Conservation (phyloP, 78 protist genomes). For the Pigoraptor vietnamica region DNA sequence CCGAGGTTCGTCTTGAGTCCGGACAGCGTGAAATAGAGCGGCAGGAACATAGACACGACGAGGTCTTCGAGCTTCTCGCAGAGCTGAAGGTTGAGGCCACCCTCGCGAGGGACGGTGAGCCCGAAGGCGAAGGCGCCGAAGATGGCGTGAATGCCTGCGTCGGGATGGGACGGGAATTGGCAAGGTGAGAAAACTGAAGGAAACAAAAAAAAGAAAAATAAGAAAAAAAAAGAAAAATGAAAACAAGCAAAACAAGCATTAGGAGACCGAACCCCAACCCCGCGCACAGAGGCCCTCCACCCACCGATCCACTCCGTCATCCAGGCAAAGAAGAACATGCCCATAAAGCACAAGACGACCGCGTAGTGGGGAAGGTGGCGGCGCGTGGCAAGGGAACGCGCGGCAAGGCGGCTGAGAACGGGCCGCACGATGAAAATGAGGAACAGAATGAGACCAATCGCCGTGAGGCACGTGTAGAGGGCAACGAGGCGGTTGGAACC, state of each 20-base stretch:
- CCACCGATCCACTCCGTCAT: not conserved
- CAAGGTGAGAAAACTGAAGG: slow-evolving; percentile 16
- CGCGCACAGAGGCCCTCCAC: not conserved
- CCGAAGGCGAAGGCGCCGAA: slow-evolving; percentile 56
- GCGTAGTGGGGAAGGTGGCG: not conserved
- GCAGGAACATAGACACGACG: slow-evolving; percentile 28
- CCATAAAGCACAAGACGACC: not conserved
- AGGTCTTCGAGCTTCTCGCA: slow-evolving; percentile 47
- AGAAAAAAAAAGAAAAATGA: not conserved
- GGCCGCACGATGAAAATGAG: slow-evolving; percentile 18
- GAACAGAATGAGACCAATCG: slow-evolving; percentile 24
- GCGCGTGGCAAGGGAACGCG: not conserved
- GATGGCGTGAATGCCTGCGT: slow-evolving; percentile 50
- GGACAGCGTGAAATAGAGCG: slow-evolving; percentile 46
- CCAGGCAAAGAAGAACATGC: not conserved
- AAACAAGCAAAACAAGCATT: not conserved
- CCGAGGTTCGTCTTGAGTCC: slow-evolving; percentile 39
- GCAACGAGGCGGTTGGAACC: slow-evolving; percentile 17
- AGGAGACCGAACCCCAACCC: too few species aligned
- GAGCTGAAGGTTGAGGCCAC: not conserved
- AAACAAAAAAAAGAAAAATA: not conserved
- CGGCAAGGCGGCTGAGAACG: not conserved
- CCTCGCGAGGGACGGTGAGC: slow-evolving; percentile 29
- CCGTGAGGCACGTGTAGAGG: slow-evolving; percentile 39
- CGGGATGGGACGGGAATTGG: slow-evolving; percentile 3